These are phyloP conservation scores for Chenopodium quinoa DNA, from an alignment of 148 eudicot genomes.

Conservation along the genomic window DNA sequence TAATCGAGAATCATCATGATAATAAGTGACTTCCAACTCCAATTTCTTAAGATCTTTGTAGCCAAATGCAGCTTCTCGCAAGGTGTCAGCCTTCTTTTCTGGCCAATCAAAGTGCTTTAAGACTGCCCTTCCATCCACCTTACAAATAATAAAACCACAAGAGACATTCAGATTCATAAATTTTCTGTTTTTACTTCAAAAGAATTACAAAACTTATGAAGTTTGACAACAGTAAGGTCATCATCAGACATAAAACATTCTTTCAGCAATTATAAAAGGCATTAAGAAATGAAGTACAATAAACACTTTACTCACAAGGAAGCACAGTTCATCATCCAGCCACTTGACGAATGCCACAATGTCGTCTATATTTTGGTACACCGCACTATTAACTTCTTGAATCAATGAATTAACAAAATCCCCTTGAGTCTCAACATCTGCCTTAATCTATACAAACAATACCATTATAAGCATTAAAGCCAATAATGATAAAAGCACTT, in stretches of 20 bases:
- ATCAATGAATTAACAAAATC: conserved; percentile 78
- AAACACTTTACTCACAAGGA: conserved; percentile 55
- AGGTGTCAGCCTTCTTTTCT: conserved; percentile 75
- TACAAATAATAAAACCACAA: conserved; percentile 13
- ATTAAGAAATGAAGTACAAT: too few relatives aligned
- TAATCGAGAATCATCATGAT: conserved; percentile 51
- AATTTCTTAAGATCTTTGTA: conserved; percentile 73
- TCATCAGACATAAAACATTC: too few relatives aligned
- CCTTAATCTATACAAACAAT: conserved; percentile 56
- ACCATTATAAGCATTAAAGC: not conserved
- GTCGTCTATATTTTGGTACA: conserved; percentile 59
- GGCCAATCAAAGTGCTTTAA: conserved; percentile 92
- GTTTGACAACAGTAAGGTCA: too few relatives aligned
- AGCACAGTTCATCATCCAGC: conserved; percentile 90
- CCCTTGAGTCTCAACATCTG: conserved; percentile 87
- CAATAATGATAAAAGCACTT: not conserved
- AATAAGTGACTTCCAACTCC: conserved; percentile 55
- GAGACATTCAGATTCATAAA: not conserved
- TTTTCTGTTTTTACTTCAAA: not conserved
- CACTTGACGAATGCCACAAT: conserved; percentile 87
- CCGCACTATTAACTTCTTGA: conserved; percentile 64
- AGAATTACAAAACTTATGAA: not conserved
- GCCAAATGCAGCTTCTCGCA: conserved; percentile 83
- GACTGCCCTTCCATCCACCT: conserved; percentile 91
- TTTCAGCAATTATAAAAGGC: too few relatives aligned